Evolutionary conservation across 1,284 basidiomycete genomes (phyloP).

Genomic region (Albatrellus sp.): DNA sequence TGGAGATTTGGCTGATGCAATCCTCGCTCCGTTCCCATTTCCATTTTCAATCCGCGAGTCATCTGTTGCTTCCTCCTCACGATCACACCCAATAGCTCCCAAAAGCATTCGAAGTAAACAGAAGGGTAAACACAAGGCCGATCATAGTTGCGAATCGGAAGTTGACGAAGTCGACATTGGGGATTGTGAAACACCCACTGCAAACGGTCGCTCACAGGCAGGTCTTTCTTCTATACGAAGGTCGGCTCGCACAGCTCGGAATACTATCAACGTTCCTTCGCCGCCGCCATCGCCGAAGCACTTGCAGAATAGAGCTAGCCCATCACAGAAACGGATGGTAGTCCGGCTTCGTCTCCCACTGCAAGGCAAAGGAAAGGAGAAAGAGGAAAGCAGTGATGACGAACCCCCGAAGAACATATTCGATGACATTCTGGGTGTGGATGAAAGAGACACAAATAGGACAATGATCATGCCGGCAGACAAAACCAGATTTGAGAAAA

Average conservation of each 20-base stretch:
- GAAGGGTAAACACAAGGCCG: constrained; percentile 8
- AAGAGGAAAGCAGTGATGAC: constrained; percentile 37
- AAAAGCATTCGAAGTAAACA: constrained; percentile 8
- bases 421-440: constrained; percentile 62
- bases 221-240: constrained; percentile 16
- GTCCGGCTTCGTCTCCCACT: neutral
- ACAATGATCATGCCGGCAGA: constrained; percentile 63
- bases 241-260: constrained; percentile 8
- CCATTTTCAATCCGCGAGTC: constrained; percentile 17
- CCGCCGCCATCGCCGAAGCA: constrained; percentile 17
- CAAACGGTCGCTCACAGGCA: constrained; percentile 8
- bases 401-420: constrained; percentile 47
- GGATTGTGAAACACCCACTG: constrained; percentile 6
- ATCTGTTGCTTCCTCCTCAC: constrained; percentile 42
- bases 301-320: constrained; percentile 20
- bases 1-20: neutral
- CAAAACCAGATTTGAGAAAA: constrained; percentile 67
- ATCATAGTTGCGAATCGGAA: constrained; percentile 6
- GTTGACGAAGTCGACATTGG: constrained; percentile 7
- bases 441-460: constrained; percentile 67
- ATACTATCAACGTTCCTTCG: constrained; percentile 2
- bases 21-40: neutral
- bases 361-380: constrained; percentile 38
- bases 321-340: neutral
- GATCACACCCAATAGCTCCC: constrained; percentile 10